Conservation (phyloP, 2,329 filamentous ascomycete genomes). For the Paradendryphiella salina region DNA sequence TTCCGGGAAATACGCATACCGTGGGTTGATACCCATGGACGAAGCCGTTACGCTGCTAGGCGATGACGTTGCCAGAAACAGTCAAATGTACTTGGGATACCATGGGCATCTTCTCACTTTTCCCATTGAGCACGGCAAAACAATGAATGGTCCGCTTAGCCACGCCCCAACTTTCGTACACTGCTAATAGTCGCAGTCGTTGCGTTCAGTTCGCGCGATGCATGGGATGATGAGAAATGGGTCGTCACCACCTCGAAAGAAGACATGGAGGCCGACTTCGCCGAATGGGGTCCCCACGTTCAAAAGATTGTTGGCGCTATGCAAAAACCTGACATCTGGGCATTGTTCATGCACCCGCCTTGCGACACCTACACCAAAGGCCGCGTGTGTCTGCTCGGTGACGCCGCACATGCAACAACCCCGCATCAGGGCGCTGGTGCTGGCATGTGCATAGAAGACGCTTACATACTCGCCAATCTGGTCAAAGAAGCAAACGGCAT, state of each 20-base stretch:
- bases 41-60: conserved; percentile 56
- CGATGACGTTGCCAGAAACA: conserved; percentile 55
- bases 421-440: conserved; percentile 62
- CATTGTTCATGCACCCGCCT: conserved; percentile 59
- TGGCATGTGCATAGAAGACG: conserved; percentile 61
- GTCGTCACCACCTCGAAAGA: conserved; percentile 41
- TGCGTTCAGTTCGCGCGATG: conserved; percentile 40
- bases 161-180: no score
- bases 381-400: conserved; percentile 56
- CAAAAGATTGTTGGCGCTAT: conserved; percentile 46
- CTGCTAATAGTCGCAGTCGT: conserved; percentile 33
- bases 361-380: conserved; percentile 52
- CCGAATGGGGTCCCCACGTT: conserved; percentile 36
- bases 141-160: conserved; percentile 56
- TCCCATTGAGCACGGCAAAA: conserved; percentile 61
- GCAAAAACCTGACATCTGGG: conserved; percentile 60
- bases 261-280: conserved; percentile 39
- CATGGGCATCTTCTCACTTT: conserved; percentile 65
- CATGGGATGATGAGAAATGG: conserved; percentile 42
- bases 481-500: conserved; percentile 34
- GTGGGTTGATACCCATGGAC: conserved; percentile 65
- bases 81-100: conserved; percentile 63
- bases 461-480: conserved; percentile 39
- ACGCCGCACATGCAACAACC: conserved; percentile 60
- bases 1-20: conserved; percentile 64